Percentiles rank a stretch among this genome's conserved stretches.
phyloP scores from a whole-genome alignment of 2,329 filamentous ascomycete species.

The Diaporthe aspalathi region DNA sequence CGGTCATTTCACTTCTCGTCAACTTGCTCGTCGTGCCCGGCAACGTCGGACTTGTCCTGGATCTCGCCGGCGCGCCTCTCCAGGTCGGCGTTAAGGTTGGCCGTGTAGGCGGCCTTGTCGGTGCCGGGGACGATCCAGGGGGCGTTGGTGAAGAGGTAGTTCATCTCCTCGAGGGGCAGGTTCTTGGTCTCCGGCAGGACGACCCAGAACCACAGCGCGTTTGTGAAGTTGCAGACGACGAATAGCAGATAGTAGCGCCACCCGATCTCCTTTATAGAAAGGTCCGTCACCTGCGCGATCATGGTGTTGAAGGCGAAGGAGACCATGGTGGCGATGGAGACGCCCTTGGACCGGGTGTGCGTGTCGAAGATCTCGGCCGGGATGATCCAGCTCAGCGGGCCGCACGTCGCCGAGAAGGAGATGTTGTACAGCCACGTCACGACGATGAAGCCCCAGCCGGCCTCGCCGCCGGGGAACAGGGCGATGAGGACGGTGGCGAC shows the following conservation, averaged over 20 bases:
- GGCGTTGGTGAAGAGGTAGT: conserved; percentile 69
- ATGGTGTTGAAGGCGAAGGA: conserved; percentile 75
- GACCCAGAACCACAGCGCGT: conserved; percentile 63
- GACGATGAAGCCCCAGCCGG: conserved; percentile 81
- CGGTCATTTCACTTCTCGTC: not conserved
- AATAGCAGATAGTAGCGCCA: conserved; percentile 63
- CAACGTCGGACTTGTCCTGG: conserved; percentile 57
- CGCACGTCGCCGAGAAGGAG: conserved; percentile 77
- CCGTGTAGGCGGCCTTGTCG: conserved; percentile 62
- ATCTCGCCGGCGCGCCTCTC: conserved; percentile 68
- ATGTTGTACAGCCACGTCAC: conserved; percentile 84
- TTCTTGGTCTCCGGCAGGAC: conserved; percentile 73
- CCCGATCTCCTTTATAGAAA: conserved; percentile 58
- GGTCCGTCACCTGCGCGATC: conserved; percentile 54
- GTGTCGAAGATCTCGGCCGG: conserved; percentile 83
- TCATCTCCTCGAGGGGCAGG: conserved; percentile 74
- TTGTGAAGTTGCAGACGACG: conserved; percentile 69
- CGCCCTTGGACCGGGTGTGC: conserved; percentile 78
- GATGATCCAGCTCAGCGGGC: conserved; percentile 71
- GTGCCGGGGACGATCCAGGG: conserved; percentile 70
- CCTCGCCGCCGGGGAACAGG: conserved; percentile 57
- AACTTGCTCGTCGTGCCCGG: conserved; percentile 24
- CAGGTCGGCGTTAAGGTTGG: conserved; percentile 59
- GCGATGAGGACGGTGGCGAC: conserved; percentile 67
- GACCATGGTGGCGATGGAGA: conserved; percentile 79